Base-by-base conservation (phyloP, 2,329 filamentous ascomycete genomes). In the Colletotrichum kahawae region DNA sequence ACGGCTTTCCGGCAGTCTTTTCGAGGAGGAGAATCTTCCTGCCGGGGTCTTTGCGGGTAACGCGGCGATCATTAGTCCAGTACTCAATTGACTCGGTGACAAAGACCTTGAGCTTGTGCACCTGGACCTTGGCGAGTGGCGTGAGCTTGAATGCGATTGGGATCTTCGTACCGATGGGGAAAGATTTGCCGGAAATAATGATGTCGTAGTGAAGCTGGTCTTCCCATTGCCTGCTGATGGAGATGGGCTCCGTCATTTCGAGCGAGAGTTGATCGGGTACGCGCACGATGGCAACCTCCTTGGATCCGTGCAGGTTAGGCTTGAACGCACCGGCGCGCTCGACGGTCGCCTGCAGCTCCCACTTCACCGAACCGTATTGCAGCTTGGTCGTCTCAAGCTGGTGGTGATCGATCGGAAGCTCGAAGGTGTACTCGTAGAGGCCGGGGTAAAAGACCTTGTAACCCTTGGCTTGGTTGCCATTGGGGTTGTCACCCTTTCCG, bases 161-260 rank as follows among this genome's bases (percentile, higher is more conserved):
- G 18, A 98, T 95, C 79, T 94, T 94, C 51, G 94, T 91, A 18
- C 96, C 96, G 24, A 98, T 90, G 1, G 96, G 95, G 75, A 98
- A 98, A 1, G 95, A 97, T 88, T 98, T 98, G 70, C 96, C 96
- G 2, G 95, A 98, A 70, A 98, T 98, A 82, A 98, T 93, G 79
- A 98, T 98, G 80, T 98, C 96, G 85, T 98, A 98, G 81, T 97
- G 95, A 36, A 98, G 88, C 81, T 98, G 96, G 79, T 98, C 95
- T 82, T 98, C 96, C 96, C 96, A 98, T 77, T 95, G 95, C 24
- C 96, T 90, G 77, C 94, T 96, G 80, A 98, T 98, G 13, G 95
- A 96, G 79, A 98, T 98, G 4, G 96, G 96, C 82, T 98, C 96
- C 31, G 95, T 93, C 83, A 95, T 95, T 83, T 98, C 96, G 29